Base-by-base conservation (phyloP, 2,329 filamentous ascomycete species). In the Pyricularia sp. region DNA sequence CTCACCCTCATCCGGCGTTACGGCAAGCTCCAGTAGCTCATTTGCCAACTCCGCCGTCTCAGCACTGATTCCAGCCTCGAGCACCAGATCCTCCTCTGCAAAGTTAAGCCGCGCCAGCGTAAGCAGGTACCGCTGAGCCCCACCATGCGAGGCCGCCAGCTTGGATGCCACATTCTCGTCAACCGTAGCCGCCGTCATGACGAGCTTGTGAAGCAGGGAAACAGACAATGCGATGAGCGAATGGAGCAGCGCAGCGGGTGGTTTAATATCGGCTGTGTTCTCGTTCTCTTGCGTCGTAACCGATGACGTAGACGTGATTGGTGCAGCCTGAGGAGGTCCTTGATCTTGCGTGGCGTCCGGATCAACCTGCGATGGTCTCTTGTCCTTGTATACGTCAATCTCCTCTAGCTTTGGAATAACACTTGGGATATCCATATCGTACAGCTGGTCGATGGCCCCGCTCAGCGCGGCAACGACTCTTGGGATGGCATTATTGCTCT, bases 91-190 rank as follows among this genome's bases (percentile, higher is more conserved):
- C 67, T 96, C 91, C 62, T 87, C 85, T 6, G 86, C 88, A 73
- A 96, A 97, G 0, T 90, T 91, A n/a, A 97, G 77, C 57, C 93
- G 79, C 0, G 91, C 92, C 60, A 99, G 78, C 2, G 86, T 86
- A 10, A 97, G 84, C 1, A 96, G 79, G 71, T 96, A 93, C 64
- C 92, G 91, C 71, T 96, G 91, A 63, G 85, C 84, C 0, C 88
- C 90, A 3, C 91, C 90, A 5, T 85, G 81, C 0, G 90, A 84
- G 9, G 83, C 82, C 0, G 82, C 81, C 5, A 96, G 79, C 73
- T 93, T 96, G 62, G 84, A 81, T 62, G 86, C 82, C 67, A 96
- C 84, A 68, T 93, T 84, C 6, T 75, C 68, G 60, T 78, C 73
- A 0, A 78, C 75, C 2, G 80, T 82, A 12, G 72, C 68, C 0